Evolutionary conservation across 2,329 filamentous ascomycete genomes (phyloP).

Genomic region (Stemphylium vesicarium): DNA sequence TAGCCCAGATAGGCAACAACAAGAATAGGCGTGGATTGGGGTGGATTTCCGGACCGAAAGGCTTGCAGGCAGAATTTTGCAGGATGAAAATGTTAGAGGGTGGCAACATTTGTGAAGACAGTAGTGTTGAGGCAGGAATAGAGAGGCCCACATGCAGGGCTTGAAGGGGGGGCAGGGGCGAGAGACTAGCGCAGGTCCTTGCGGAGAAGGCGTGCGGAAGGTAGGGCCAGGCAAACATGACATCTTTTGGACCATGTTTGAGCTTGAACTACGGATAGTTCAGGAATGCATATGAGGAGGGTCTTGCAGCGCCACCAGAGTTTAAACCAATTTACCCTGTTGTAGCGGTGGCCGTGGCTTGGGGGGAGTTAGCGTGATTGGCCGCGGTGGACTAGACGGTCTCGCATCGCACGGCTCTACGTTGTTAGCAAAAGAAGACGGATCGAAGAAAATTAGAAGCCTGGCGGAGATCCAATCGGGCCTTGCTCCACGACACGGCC

Average conservation of each 20-base stretch:
- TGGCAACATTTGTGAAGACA: neutral
- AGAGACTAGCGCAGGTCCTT: conserved; percentile 6
- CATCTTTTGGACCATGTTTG: neutral
- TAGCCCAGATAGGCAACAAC: conserved; percentile 4
- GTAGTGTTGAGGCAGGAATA: neutral
- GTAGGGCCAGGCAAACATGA: conserved; percentile 1
- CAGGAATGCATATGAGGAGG: neutral
- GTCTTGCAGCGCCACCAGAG: neutral
- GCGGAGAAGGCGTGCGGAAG: conserved; percentile 8
- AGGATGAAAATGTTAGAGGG: neutral
- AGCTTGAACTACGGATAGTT: neutral
- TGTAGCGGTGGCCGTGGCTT: neutral
- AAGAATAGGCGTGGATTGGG: neutral
- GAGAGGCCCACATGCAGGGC: neutral
- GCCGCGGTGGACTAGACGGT: neutral
- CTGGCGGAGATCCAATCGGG: conserved; percentile 4
- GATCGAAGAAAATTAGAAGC: conserved; percentile 12
- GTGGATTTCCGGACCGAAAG: conserved; percentile 1
- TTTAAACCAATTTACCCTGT: neutral
- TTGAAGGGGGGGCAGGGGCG: neutral
- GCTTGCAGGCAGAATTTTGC: neutral
- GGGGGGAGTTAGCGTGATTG: neutral
- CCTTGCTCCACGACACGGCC: conserved; percentile 1
- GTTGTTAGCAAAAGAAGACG: conserved; percentile 14
- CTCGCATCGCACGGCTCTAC: conserved; percentile 8